Base-by-base conservation (phyloP, 2,329 filamentous ascomycete species). In the Calonectria multiphialidica region DNA sequence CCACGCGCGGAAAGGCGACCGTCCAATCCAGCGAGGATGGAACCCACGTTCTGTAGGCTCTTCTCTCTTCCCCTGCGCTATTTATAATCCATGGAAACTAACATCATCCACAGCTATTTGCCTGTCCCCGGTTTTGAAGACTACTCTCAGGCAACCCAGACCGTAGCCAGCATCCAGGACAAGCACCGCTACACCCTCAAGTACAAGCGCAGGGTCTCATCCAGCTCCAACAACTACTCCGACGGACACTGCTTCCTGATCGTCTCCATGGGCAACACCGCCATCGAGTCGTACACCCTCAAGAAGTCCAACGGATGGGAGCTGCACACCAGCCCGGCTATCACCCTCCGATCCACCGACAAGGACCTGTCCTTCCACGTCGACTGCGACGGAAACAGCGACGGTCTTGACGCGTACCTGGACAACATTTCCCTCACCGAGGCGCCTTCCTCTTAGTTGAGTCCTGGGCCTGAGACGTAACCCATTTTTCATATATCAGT, bases 261-360 rank as follows among this genome's bases (percentile, higher is more conserved):
- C 12, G 53, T 59, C 21, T 59, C 53, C 33, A 59, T 59, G 53
- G 53, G 53, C 21, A 37, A 59, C 30, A 40, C 35, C 7, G 53
- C 53, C 15, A 10, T 59, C 13, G 53, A 59, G 53, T 59, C 53
- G 7, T 59, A 59, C 35, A n/a, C 37, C 53, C 53, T 59, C 35
- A 59, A 59, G 53, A 59, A 59, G 53, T 59, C 53, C 53, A 59
- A 59, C 35, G 53, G 53, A 3, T 59, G 53, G 53, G 53, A 59
- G 33, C 40, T 33, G 53, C 53, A 59, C 53, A 40, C 35, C 53
- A 59, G 53, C 35, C 53, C 53, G 1, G 21, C 33, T n/a, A 25
- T 59, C 53, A 59, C 35, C 7, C 53, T 59, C 21, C 53, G 35
- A 15, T 25, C 53, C 35, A 59, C 21, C 35, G 53, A 59, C 53